Conservation (phyloP, 164 flowering plant species). For the Nymphaea thermarum region DNA sequence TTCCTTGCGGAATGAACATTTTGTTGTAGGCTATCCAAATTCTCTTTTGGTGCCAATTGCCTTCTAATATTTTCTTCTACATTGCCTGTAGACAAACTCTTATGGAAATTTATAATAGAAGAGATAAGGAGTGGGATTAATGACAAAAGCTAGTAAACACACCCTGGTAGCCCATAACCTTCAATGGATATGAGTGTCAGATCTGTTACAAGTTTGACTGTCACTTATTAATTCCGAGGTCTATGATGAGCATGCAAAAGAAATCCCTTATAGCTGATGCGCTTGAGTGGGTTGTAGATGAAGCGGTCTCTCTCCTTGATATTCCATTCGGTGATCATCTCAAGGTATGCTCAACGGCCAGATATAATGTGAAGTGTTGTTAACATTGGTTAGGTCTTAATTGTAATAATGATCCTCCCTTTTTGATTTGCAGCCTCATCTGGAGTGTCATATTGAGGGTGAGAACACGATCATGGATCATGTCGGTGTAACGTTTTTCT, state of each 20-base stretch:
- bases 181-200: conserved; percentile 38
- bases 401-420: neutral
- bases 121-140: conserved; percentile 47
- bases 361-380: no score
- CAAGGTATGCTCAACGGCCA: conserved; percentile 23
- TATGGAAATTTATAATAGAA: conserved; percentile 72
- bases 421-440: conserved; percentile 35
- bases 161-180: conserved; percentile 42
- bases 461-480: conserved; percentile 9
- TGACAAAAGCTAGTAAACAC: conserved; percentile 58
- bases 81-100: conserved; percentile 45
- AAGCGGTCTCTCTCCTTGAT: conserved; percentile 47
- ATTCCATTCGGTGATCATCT: conserved; percentile 66
- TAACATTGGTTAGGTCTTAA: neutral
- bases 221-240: conserved; percentile 58
- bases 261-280: conserved; percentile 24
- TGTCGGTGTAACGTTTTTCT: conserved; percentile 45
- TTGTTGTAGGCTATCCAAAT: no score
- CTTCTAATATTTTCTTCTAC: neutral
- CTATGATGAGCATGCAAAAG: conserved; percentile 58
- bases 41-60: neutral
- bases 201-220: conserved; percentile 51
- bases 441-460: conserved; percentile 37
- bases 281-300: conserved; percentile 52
- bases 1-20: neutral